These are phyloP conservation scores for Paspalum vaginatum DNA, from an alignment of 176 grass and related monocot genomes.

Conservation along the genomic window DNA sequence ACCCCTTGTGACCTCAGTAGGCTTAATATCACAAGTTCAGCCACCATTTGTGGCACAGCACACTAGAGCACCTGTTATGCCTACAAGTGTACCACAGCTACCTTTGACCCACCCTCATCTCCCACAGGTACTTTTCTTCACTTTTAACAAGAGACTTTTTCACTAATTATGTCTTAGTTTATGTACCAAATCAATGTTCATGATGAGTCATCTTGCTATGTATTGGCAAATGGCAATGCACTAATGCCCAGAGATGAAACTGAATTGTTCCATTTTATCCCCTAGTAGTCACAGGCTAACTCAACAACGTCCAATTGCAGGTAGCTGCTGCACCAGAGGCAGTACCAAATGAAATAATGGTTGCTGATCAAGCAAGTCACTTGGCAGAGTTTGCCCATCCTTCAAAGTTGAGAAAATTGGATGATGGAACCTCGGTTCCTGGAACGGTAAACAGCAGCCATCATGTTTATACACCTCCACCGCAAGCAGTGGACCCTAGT, in stretches of 20 bases:
- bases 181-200: conserved; percentile 16
- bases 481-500: conserved; percentile 43
- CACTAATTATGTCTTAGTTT: not conserved
- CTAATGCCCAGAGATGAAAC: not conserved
- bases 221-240: not conserved
- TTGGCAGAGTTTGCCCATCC: conserved; percentile 53
- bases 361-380: conserved; percentile 48
- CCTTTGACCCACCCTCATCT: conserved; percentile 48
- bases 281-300: conserved; percentile 24
- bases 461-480: conserved; percentile 28
- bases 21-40: conserved; percentile 58
- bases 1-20: conserved; percentile 54
- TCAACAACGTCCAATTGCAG: conserved; percentile 46
- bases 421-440: conserved; percentile 53
- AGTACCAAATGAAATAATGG: conserved; percentile 40
- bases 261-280: conserved; percentile 18
- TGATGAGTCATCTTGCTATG: conserved; percentile 4
- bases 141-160: conserved; percentile 2
- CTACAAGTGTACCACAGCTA: conserved; percentile 50
- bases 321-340: conserved; percentile 46
- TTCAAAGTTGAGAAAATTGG: conserved; percentile 68
- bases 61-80: conserved; percentile 47
- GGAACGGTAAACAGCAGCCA: conserved; percentile 47
- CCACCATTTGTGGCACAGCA: conserved; percentile 57
- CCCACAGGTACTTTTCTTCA: conserved; percentile 66